phyloP scores from a whole-genome alignment of 2,329 filamentous ascomycete genomes.

The Diaporthe citri region DNA sequence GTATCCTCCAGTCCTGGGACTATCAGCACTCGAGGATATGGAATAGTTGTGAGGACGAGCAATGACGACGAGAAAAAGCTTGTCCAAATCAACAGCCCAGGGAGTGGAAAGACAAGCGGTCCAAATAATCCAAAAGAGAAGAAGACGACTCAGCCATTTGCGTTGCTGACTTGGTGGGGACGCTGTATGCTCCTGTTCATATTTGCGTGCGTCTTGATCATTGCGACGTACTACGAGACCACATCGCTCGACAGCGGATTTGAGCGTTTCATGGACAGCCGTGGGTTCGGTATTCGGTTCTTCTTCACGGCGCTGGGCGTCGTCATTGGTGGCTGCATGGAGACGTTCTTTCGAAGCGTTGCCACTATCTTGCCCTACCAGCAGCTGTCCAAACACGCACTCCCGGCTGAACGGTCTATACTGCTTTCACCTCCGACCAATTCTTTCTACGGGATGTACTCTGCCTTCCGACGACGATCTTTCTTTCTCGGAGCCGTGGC shows the following conservation, averaged over 20 bases:
- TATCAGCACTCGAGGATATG: neutral
- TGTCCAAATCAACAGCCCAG: no score
- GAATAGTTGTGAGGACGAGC: neutral
- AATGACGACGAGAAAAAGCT: neutral
- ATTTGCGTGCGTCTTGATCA: conserved; percentile 48
- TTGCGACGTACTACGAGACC: conserved; percentile 53
- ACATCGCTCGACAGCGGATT: conserved; percentile 52
- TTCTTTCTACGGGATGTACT: conserved; percentile 50
- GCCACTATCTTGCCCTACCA: conserved; percentile 54
- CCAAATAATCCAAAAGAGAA: neutral
- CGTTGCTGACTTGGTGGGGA: conserved; percentile 44
- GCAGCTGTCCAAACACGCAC: conserved; percentile 47
- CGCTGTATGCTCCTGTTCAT: conserved; percentile 46
- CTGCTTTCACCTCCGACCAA: conserved; percentile 50
- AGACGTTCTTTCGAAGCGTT: conserved; percentile 42
- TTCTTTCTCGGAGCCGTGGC: conserved; percentile 50
- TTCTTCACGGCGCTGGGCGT: conserved; percentile 56
- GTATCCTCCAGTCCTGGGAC: neutral
- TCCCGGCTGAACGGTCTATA: conserved; percentile 49
- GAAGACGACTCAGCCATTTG: conserved; percentile 43
- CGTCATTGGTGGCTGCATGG: conserved; percentile 44
- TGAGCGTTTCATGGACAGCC: conserved; percentile 56
- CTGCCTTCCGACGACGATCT: conserved; percentile 50
- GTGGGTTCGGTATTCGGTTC: conserved; percentile 55
- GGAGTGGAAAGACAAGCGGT: neutral